Percentiles rank a stretch among this genome's conserved stretches.
Evolutionary conservation across 2,329 filamentous ascomycete genomes (phyloP).

Genomic region (Aspergillus sp.): DNA sequence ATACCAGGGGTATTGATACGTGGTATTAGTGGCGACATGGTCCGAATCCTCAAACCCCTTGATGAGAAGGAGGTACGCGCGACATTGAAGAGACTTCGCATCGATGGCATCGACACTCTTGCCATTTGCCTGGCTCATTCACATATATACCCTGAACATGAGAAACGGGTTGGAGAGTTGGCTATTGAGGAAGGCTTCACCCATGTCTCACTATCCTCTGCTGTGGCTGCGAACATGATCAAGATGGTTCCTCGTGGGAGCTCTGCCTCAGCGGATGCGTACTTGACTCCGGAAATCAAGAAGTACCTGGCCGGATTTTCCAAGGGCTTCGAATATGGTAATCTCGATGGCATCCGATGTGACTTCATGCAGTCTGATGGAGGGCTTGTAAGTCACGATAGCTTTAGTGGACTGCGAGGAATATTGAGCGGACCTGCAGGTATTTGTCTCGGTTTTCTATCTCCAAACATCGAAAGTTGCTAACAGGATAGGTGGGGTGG

Average conservation of each 20-base stretch:
- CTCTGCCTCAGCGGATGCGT: constrained; percentile 70
- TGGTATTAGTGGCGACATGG: constrained; percentile 62
- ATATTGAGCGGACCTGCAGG: constrained; percentile 44
- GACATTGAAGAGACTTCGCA: constrained; percentile 56
- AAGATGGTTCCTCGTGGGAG: constrained; percentile 71
- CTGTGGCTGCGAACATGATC: constrained; percentile 60
- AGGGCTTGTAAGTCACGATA: neutral
- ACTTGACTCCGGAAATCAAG: neutral
- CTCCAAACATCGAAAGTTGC: neutral
- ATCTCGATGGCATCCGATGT: neutral
- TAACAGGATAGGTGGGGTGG: constrained; percentile 73
- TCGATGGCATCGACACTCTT: constrained; percentile 35
- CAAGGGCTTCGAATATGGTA: neutral
- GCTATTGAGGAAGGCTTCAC: constrained; percentile 73
- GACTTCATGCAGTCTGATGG: neutral
- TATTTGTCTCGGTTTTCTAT: constrained; percentile 65
- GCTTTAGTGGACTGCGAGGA: neutral
- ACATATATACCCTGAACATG: constrained; percentile 82
- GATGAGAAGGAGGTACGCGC: constrained; percentile 50
- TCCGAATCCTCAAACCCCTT: constrained; percentile 65
- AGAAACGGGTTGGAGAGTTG: constrained; percentile 70
- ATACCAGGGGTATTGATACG: constrained; percentile 15
- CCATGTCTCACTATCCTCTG: constrained; percentile 72
- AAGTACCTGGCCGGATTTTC: neutral
- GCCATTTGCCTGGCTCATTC: constrained; percentile 67